Evolutionary conservation across 2,329 filamentous ascomycete species (phyloP), one percentile per base, ranked within the genome.

Genomic region (Chaetomium olivaceum): DNA sequence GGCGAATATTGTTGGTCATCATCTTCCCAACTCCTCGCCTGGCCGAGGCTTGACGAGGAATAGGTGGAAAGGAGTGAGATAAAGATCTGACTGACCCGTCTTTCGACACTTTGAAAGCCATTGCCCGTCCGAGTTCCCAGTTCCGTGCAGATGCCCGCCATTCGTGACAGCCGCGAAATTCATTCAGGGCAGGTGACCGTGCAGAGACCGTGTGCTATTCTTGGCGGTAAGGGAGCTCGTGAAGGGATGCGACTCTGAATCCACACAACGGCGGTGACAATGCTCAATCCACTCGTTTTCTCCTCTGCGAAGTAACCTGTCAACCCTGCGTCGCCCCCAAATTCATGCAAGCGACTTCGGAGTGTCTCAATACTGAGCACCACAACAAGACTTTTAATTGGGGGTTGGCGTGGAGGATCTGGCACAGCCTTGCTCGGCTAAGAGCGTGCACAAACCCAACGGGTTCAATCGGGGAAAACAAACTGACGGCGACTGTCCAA

Each of bases 51-150:
- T n/a, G n/a, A n/a, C n/a, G n/a, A n/a, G n/a, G n/a, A n/a, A n/a
- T n/a, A n/a, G n/a, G n/a, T 48, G 52, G 33, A 62, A 39, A 57
- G 51, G 51, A 46, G 60, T 33, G 27, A 62, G 60, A 57, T 48
- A 48, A 25, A 56, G 25, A 57, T 61, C 58, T 39, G 58, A 61
- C 31, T 43, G 29, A 54, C 51, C 46, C 58, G 12, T 16, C 39
- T 16, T 16, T 19, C 39, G 39, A 43, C 39, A 43, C 16, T 5
- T n/a, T 43, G 39, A 43, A 43, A n/a, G 16, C 16, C 36, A 19
- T 14, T 43, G 16, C 39, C 39, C 39, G 39, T 43, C 36, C 36
- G 19, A 39, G 14, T 14, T 39, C 14, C 36, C 36, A 39, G 36
- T 5, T 39, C 36, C 2, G 36, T 39, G 36, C 36, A 19, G 36